Conservation (phyloP, 805 yeast species). For the Deakozyma indianensis region DNA sequence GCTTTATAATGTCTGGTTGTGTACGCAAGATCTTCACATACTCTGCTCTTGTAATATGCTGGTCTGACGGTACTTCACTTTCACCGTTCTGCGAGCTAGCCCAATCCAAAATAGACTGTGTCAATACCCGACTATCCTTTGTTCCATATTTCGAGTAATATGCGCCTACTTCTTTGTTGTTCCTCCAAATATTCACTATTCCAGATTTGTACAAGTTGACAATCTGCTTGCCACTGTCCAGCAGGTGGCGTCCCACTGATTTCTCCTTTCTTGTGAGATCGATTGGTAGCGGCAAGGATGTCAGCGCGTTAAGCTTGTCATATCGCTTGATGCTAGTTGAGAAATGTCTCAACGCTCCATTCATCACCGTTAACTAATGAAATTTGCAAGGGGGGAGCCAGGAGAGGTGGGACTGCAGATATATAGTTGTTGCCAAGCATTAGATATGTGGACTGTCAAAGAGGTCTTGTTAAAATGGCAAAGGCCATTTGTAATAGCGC, state of each 20-base stretch:
- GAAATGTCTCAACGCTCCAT: background rate
- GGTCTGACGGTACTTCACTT: slow-evolving; percentile 22
- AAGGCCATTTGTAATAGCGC: no score
- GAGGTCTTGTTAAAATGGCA: no score
- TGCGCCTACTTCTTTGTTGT: slow-evolving; percentile 11
- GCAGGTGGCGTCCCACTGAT: slow-evolving; percentile 8
- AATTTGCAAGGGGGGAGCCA: background rate
- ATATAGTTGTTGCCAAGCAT: no score
- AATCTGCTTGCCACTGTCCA: slow-evolving; percentile 14
- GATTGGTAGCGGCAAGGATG: slow-evolving; percentile 19
- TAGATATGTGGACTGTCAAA: no score
- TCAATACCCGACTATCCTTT: background rate
- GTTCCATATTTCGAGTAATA: background rate
- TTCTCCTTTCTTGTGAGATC: slow-evolving; percentile 7
- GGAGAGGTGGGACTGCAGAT: no score
- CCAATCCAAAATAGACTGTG: slow-evolving; percentile 15
- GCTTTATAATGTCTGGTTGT: slow-evolving; percentile 32
- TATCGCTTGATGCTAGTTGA: background rate
- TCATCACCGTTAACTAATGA: slow-evolving; percentile 1
- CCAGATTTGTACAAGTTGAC: slow-evolving; percentile 32
- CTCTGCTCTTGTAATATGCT: slow-evolving; percentile 27
- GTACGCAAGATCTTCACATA: slow-evolving; percentile 39
- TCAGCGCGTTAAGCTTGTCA: slow-evolving; percentile 12
- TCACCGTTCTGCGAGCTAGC: slow-evolving; percentile 25
- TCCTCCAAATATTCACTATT: slow-evolving; percentile 33